These are phyloP conservation scores for Austroboletus niveus DNA, from an alignment of 1,284 basidiomycete genomes.

Conservation along the genomic window DNA sequence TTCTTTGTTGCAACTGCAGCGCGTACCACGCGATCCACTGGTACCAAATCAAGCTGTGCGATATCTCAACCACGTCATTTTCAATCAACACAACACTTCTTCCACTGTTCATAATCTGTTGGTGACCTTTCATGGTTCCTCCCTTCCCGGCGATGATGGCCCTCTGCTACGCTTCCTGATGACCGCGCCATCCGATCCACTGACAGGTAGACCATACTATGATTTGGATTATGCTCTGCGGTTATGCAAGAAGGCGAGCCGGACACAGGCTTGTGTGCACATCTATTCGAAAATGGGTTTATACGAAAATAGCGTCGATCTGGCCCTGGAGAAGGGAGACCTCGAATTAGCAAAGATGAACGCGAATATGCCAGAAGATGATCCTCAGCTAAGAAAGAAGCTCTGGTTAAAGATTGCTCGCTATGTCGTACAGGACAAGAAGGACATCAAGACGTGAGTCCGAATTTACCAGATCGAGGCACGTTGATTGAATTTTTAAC, in stretches of 20 bases:
- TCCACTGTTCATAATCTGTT: slow-evolving; percentile 93
- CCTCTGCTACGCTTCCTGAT: slow-evolving; percentile 85
- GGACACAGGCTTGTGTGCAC: slow-evolving; percentile 90
- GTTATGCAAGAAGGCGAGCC: slow-evolving; percentile 79
- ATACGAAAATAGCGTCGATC: slow-evolving; percentile 94
- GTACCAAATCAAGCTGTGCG: slow-evolving; percentile 83
- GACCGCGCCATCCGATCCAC: slow-evolving; percentile 78
- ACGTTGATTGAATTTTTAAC: slow-evolving; percentile 8
- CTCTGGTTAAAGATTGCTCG: slow-evolving; percentile 98
- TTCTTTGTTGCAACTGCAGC: slow-evolving; percentile 81
- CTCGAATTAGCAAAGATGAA: slow-evolving; percentile 91
- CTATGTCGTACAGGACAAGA: slow-evolving; percentile 95
- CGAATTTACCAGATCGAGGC: slow-evolving; percentile 7
- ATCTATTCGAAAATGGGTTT: slow-evolving; percentile 98
- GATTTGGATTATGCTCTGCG: slow-evolving; percentile 96
- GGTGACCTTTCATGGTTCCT: slow-evolving; percentile 81
- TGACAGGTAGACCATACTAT: slow-evolving; percentile 88
- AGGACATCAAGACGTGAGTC: slow-evolving; percentile 93
- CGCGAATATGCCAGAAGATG: slow-evolving; percentile 91
- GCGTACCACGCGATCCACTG: slow-evolving; percentile 64
- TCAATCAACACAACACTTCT: slow-evolving; percentile 76
- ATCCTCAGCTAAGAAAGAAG: slow-evolving; percentile 85
- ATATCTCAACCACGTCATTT: slow-evolving; percentile 84
- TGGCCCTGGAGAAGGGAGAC: slow-evolving; percentile 92
- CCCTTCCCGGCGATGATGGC: slow-evolving; percentile 65